These are phyloP conservation scores for Leccinum holopus DNA, from an alignment of 1,284 basidiomycete species.

Conservation along the genomic window DNA sequence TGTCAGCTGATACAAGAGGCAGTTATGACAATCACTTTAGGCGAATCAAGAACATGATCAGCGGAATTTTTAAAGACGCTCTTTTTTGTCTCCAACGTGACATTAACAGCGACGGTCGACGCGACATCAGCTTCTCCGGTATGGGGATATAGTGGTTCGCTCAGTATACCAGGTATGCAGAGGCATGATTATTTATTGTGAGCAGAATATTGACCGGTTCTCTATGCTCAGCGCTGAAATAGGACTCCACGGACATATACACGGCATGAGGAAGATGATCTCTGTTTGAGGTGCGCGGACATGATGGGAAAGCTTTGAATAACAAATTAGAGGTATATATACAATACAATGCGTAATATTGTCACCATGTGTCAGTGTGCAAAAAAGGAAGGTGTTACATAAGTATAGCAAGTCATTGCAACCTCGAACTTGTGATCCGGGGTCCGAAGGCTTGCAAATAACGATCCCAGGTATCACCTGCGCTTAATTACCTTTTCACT, in stretches of 20 bases:
- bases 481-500: not conserved
- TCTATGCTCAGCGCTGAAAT: conserved; percentile 20
- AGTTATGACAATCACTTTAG: too few relatives aligned
- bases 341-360: too few relatives aligned
- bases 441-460: conserved; percentile 69
- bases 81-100: conserved; percentile 75
- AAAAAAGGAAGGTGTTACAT: conserved; percentile 6
- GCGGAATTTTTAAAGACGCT: conserved; percentile 65
- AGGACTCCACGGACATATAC: conserved; percentile 30
- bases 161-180: conserved; percentile 45
- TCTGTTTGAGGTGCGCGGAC: conserved; percentile 29
- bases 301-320: conserved; percentile 21
- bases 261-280: conserved; percentile 24
- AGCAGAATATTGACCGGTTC: not conserved
- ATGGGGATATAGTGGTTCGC: conserved; percentile 50
- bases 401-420: too few relatives aligned
- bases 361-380: too few relatives aligned
- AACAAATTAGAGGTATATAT: too few relatives aligned
- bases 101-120: conserved; percentile 44
- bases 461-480: conserved; percentile 66
- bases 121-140: conserved; percentile 36
- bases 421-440: conserved; percentile 29
- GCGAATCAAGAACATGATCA: conserved; percentile 28
- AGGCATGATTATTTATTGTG: not conserved
- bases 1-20: conserved; percentile 36